Evolutionary conservation across 495 filamentous ascomycete genomes (phyloP), one percentile per base, ranked within the genome.

Genomic region (Daldinia caldariorum): DNA sequence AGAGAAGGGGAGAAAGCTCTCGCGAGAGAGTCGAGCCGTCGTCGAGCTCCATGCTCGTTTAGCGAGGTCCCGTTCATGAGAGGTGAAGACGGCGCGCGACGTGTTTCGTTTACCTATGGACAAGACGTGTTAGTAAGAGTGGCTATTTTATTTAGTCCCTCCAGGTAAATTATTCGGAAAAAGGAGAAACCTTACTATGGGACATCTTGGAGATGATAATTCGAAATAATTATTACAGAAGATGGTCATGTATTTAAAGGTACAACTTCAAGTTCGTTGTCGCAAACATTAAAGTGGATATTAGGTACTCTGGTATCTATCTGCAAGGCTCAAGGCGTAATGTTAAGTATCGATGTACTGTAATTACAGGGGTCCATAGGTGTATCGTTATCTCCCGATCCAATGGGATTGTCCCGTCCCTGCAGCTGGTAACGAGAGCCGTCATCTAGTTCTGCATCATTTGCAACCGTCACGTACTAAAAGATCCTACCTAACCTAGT

Each of bases 21-120:
- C 95, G 70, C 95, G 91, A 49, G 87, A 88, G 37, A 99, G 92
- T 54, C 92, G 92, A n/a, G 93, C 92, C 35, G 89, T 85, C 68
- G 90, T 92, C 6, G 90, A 87, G 75, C 90, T 89, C 91, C 96
- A 99, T 60, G 87, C 86, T 22, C 85, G 80, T 74, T 92, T 91
- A 37, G 97, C 90, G 38, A 92, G 87, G 61, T 84, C 83, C 54
- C 95, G 90, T 81, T 99, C 95, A 80, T 97, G 89, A 55, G 94
- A 89, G 64, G 95, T 98, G 84, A 97, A 99, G 80, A 97, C 92
- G 18, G 95, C 90, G 47, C 97, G 91, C 61, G 94, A 96, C 56
- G 95, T 97, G 83, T 99, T 97, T 69, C 94, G 90, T 85, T 97
- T 97, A 78, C 89, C 88, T 90, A 70, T 3, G 34, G 39, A 32